phyloP scores from a whole-genome alignment of 352 stramenopile genomes.

The Globisporangium camurandrum region DNA sequence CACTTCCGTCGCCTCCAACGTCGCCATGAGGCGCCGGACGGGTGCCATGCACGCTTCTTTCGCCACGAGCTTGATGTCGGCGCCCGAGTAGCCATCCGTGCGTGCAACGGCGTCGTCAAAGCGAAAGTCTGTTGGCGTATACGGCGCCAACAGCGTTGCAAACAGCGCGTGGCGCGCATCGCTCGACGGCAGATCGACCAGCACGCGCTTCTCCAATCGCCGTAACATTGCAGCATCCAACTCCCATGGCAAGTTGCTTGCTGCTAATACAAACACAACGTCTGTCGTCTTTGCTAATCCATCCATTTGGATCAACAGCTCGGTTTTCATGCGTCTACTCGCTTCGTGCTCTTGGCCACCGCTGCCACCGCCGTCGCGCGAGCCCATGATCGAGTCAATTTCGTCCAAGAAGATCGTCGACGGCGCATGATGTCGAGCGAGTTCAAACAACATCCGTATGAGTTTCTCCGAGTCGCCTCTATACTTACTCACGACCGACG shows the following conservation, averaged over 20 bases:
- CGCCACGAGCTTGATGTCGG: slow-evolving; percentile 80
- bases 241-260: slow-evolving; percentile 81
- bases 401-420: slow-evolving; percentile 86
- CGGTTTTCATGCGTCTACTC: slow-evolving; percentile 82
- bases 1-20: slow-evolving; percentile 40
- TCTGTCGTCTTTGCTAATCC: slow-evolving; percentile 71
- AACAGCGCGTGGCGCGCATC: slow-evolving; percentile 59
- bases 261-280: slow-evolving; percentile 76
- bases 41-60: slow-evolving; percentile 84
- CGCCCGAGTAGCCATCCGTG: slow-evolving; percentile 74
- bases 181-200: slow-evolving; percentile 61
- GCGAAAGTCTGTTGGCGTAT: slow-evolving; percentile 36
- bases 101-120: slow-evolving; percentile 41
- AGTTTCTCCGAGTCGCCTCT: slow-evolving; percentile 81
- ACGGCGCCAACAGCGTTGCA: slow-evolving; percentile 46
- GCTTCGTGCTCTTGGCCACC: slow-evolving; percentile 80
- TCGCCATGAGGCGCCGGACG: slow-evolving; percentile 58
- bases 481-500: slow-evolving; percentile 85
- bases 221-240: slow-evolving; percentile 74
- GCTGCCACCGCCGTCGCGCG: slow-evolving; percentile 57
- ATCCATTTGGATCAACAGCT: slow-evolving; percentile 86
- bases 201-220: slow-evolving; percentile 76
- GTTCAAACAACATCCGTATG: slow-evolving; percentile 81
- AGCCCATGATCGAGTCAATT: slow-evolving; percentile 87
- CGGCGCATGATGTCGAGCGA: slow-evolving; percentile 71